Conservation (phyloP, 441 rosid species). For the Brassica hybrid region DNA sequence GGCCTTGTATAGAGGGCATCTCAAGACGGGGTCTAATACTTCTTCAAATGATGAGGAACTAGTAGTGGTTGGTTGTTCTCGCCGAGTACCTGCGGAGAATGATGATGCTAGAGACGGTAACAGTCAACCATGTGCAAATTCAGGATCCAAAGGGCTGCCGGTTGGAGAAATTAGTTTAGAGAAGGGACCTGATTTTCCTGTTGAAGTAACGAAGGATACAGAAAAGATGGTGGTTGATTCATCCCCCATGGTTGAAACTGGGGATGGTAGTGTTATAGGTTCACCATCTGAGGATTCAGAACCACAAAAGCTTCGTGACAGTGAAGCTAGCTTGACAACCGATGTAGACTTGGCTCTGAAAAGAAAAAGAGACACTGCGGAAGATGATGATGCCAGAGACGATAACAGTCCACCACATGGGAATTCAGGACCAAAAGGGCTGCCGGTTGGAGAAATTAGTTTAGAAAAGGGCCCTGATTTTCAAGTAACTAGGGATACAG, state of each 20-base stretch:
- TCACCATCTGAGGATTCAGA: slow-evolving; percentile 35
- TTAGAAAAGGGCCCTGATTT: slow-evolving; percentile 18
- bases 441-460: slow-evolving; percentile 12
- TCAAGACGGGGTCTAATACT: too few species aligned
- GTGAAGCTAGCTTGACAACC: slow-evolving; percentile 39
- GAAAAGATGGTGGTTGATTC: slow-evolving; percentile 29
- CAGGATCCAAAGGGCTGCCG: slow-evolving; percentile 17
- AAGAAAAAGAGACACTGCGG: slow-evolving; percentile 45
- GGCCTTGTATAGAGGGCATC: too few species aligned
- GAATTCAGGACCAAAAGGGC: slow-evolving; percentile 8
- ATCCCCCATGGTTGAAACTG: slow-evolving; percentile 18
- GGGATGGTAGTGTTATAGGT: slow-evolving; percentile 6
- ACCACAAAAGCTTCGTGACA: slow-evolving; percentile 35
- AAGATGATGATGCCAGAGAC: slow-evolving; percentile 35
- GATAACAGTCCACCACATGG: slow-evolving; percentile 26
- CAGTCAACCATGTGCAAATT: slow-evolving; percentile 21
- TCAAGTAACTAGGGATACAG: neutral
- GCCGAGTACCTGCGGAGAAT: slow-evolving; percentile 30
- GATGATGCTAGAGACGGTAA: slow-evolving; percentile 36
- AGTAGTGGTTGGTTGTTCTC: too few species aligned
- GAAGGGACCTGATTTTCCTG: slow-evolving; percentile 16
- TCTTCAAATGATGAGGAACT: too few species aligned
- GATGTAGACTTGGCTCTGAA: slow-evolving; percentile 34
- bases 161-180: slow-evolving; percentile 18
- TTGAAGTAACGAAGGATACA: neutral